phyloP scores from a whole-genome alignment of 371 early-diverging fungal genomes.

The Syncephalastrum racemosum region DNA sequence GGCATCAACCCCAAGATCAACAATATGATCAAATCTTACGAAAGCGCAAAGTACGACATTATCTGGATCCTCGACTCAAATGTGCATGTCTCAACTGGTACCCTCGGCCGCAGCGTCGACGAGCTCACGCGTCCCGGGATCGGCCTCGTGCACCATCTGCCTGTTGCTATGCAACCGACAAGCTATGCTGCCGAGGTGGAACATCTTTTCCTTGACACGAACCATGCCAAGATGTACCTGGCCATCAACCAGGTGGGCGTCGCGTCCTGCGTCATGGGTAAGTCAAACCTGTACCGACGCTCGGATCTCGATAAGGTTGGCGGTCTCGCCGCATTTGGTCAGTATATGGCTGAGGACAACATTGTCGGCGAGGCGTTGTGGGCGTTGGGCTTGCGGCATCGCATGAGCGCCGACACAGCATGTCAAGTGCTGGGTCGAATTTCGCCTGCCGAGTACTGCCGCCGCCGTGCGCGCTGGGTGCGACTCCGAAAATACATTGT shows the following conservation, averaged over 20 bases:
- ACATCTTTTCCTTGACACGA: slow-evolving; percentile 80
- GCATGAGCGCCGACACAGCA: slow-evolving; percentile 84
- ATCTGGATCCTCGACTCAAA: slow-evolving; percentile 95
- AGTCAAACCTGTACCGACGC: slow-evolving; percentile 88
- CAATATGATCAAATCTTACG: slow-evolving; percentile 86
- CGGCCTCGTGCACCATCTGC: slow-evolving; percentile 93
- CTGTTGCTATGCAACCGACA: slow-evolving; percentile 71
- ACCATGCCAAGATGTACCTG: slow-evolving; percentile 93
- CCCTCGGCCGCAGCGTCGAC: slow-evolving; percentile 79
- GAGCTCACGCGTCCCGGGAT: slow-evolving; percentile 69
- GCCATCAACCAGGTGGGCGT: slow-evolving; percentile 84
- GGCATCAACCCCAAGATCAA: slow-evolving; percentile 95
- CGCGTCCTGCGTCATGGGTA: slow-evolving; percentile 91
- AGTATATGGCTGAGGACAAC: slow-evolving; percentile 95
- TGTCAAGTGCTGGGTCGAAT: slow-evolving; percentile 80
- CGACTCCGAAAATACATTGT: slow-evolving; percentile 91
- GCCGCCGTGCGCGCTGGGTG: slow-evolving; percentile 87
- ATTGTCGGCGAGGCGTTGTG: slow-evolving; percentile 86
- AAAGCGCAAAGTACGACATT: slow-evolving; percentile 79
- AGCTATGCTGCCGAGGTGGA: slow-evolving; percentile 86
- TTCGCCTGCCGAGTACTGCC: slow-evolving; percentile 72
- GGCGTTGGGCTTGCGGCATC: slow-evolving; percentile 77
- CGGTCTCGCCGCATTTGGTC: slow-evolving; percentile 81
- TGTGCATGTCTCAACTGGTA: slow-evolving; percentile 73
- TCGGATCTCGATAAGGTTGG: slow-evolving; percentile 81